These are phyloP conservation scores for Arthroderma uncinatum DNA, from an alignment of 2,329 filamentous ascomycete genomes.

Conservation along the genomic window DNA sequence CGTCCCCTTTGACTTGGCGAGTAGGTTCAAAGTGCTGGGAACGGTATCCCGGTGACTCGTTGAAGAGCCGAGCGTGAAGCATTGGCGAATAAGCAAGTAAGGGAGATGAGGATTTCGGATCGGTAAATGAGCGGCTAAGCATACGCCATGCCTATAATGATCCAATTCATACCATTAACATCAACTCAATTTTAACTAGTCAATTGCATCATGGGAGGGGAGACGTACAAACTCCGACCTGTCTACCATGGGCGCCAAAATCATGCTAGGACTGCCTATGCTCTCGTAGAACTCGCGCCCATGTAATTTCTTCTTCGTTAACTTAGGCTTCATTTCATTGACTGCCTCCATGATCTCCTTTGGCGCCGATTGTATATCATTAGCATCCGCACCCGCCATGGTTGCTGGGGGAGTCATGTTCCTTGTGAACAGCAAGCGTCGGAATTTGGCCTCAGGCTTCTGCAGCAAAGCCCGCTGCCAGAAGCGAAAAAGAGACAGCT, in stretches of 20 bases:
- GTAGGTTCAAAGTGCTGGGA: constrained; percentile 68
- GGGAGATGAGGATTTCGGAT: constrained; percentile 49
- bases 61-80: constrained; percentile 85
- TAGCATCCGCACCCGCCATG: not conserved
- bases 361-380: too few species aligned
- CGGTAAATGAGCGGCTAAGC: constrained; percentile 85
- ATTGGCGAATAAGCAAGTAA: constrained; percentile 90
- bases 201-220: too few species aligned
- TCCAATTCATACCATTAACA: not conserved
- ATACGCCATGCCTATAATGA: constrained; percentile 78
- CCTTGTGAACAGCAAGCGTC: too few species aligned
- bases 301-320: constrained; percentile 49
- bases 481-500: not conserved
- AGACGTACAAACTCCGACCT: constrained; percentile 84
- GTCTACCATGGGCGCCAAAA: constrained; percentile 96
- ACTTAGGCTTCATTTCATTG: not conserved
- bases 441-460: not conserved
- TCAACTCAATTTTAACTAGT: constrained; percentile 9
- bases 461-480: not conserved
- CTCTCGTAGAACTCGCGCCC: constrained; percentile 91
- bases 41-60: constrained; percentile 64
- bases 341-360: not conserved
- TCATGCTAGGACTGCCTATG: constrained; percentile 78
- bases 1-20: constrained; percentile 16
- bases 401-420: not conserved